phyloP scores from a whole-genome alignment of 768 basidiomycete species.

The Psilocybe sp. region DNA sequence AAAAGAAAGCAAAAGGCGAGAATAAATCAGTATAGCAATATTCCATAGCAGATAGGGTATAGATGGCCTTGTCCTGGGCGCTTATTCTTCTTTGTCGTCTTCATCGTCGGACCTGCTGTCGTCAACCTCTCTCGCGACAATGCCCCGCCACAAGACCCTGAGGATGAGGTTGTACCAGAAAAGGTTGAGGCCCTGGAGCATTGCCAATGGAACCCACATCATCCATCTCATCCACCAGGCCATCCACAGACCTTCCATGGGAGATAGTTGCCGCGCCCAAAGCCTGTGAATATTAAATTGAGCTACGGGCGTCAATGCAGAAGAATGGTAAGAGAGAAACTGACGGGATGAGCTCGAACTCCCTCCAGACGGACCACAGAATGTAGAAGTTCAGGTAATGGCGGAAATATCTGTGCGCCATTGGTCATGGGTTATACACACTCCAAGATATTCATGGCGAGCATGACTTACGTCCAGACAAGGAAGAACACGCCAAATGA shows the following conservation, averaged over 20 bases:
- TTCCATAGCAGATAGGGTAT: too few species aligned
- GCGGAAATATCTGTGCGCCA: constrained; percentile 73
- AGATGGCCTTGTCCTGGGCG: not conserved
- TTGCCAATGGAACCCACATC: constrained; percentile 68
- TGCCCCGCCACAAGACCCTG: constrained; percentile 65
- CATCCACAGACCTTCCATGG: constrained; percentile 68
- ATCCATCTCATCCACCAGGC: constrained; percentile 78
- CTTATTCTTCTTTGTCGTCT: constrained; percentile 1
- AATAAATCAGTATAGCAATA: too few species aligned
- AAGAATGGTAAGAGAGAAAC: constrained; percentile 25
- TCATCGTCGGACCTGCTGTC: constrained; percentile 87
- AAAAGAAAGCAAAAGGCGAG: too few species aligned
- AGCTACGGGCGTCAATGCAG: not conserved
- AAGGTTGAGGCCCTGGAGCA: constrained; percentile 81
- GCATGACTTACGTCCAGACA: constrained; percentile 73
- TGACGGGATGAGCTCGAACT: constrained; percentile 75
- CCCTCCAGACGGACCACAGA: constrained; percentile 81
- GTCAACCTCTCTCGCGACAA: constrained; percentile 41
- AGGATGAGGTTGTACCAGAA: constrained; percentile 92
- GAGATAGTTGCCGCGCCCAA: constrained; percentile 53
- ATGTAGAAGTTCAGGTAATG: constrained; percentile 88
- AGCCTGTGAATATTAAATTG: constrained; percentile 37
- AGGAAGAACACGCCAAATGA: constrained; percentile 64
- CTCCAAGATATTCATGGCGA: not conserved
- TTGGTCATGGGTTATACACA: constrained; percentile 1